These are phyloP conservation scores for Schoenoplectus triqueter DNA, from an alignment of 202 grass and related monocot genomes.

Conservation along the genomic window DNA sequence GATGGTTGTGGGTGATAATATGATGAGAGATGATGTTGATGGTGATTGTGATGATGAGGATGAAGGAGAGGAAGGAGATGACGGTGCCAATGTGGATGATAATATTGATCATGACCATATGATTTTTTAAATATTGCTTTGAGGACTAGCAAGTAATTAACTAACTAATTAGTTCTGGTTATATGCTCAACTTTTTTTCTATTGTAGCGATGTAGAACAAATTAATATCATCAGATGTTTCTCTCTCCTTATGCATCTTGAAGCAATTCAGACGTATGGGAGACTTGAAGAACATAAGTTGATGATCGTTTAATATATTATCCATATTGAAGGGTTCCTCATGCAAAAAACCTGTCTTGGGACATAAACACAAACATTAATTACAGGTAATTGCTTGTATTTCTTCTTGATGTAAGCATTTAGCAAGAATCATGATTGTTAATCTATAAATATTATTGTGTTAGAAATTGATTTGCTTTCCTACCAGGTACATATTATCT, in stretches of 20 bases:
- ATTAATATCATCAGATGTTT: constrained; percentile 25
- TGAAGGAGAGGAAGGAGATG: constrained; percentile 37
- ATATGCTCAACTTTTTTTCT: neutral
- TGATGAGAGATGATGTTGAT: constrained; percentile 53
- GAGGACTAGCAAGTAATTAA: constrained; percentile 14
- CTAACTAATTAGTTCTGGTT: constrained; percentile 3
- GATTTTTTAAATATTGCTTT: constrained; percentile 33
- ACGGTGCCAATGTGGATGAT: constrained; percentile 29
- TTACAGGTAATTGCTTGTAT: neutral
- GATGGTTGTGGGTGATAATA: constrained; percentile 30
- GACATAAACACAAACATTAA: constrained; percentile 26
- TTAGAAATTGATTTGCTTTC: neutral
- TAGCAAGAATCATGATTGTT: constrained; percentile 16
- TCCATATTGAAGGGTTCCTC: neutral
- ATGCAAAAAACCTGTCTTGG: constrained; percentile 16
- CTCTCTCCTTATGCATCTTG: constrained; percentile 5
- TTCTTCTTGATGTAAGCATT: neutral
- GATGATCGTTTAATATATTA: constrained; percentile 15
- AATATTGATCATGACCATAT: constrained; percentile 37
- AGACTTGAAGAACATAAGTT: neutral
- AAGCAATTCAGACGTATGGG: constrained; percentile 7
- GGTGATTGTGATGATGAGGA: constrained; percentile 37
- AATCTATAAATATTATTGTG: constrained; percentile 3
- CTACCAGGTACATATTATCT: neutral
- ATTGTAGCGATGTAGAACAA: neutral